A percentile compares a stretch with the other conserved stretches of the same genome.
Conservation (phyloP, 257 asterid genomes). For the Striga asiatica region DNA sequence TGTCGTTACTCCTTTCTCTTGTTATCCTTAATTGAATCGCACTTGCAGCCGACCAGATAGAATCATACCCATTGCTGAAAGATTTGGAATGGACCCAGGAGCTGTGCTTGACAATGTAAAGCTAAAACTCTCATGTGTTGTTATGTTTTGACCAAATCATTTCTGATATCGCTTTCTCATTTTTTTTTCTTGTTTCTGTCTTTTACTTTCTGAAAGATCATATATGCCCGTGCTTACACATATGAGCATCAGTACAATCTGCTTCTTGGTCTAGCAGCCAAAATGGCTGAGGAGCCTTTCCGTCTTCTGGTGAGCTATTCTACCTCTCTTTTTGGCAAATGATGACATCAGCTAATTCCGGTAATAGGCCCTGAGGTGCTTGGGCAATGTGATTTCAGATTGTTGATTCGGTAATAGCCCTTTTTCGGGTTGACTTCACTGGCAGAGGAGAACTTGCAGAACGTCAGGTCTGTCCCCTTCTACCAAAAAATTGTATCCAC, state of each 20-base stretch:
- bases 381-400: conserved; percentile 43
- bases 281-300: conserved; percentile 99
- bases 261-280: conserved; percentile 94
- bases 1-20: conserved; percentile 31
- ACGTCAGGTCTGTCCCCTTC: conserved; percentile 57
- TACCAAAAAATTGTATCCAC: not conserved
- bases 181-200: not conserved
- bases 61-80: conserved; percentile 90
- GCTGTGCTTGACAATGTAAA: conserved; percentile 95
- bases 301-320: conserved; percentile 67
- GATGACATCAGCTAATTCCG: conserved; percentile 1
- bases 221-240: conserved; percentile 97
- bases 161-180: conserved; percentile 8
- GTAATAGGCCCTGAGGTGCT: conserved; percentile 12
- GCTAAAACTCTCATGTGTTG: conserved; percentile 6
- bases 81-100: conserved; percentile 82
- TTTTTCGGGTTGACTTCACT: conserved; percentile 92
- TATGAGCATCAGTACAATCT: conserved; percentile 96
- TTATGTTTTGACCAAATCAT: not conserved
- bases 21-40: conserved; percentile 29
- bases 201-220: conserved; percentile 46
- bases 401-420: conserved; percentile 92
- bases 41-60: conserved; percentile 88
- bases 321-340: not conserved
- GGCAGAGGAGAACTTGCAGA: conserved; percentile 99